Base-by-base conservation (phyloP, 495 filamentous ascomycete genomes). In the Terfezia boudieri region DNA sequence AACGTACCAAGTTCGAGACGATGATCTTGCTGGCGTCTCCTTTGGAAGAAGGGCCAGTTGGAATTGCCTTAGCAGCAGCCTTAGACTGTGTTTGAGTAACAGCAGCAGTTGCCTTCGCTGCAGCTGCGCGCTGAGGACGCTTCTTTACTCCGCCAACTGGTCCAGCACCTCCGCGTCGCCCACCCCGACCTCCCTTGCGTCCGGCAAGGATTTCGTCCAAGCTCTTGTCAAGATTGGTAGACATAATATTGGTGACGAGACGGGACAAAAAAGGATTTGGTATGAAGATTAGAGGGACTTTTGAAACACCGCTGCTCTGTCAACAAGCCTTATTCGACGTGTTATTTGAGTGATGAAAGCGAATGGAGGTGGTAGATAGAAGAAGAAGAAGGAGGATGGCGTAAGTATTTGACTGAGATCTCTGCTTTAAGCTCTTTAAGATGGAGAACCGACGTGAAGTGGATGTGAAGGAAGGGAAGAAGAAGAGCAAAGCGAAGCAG, bases 201-300 rank as follows among this genome's bases (percentile, higher is more conserved):
- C 76, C 80, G 62, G 79, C 83, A 75, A 95, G 76, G 68, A 98
- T 94, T 70, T 94, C 85, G 67, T 96, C 90, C 55, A 98, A 80
- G 71, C 86, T 85, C 73, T 87, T 78, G 67, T 95, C 86, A 60
- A 98, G 80, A 71, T 95, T 96, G 68, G 76, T 79, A 72, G 86
- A 84, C 87, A 93, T 94, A 5, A 32, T 32, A 20, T 32, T 32
- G 26, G 26, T 32, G 2, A 32, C 4, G 2, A 32, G 26, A 32
- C 26, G 26, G 7, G 7, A 7, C 5, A 7, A 32, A 32, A 32
- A 32, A 32, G 26, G 1, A 32, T 32, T 32, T 32, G 26, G 26
- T 32, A 32, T 32, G 26, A 32, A 32, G 7, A 5, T 32, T 5
- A 32, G 26, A 2, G 7, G 26, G 26, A 32, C 7, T 32, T 32